Evolutionary conservation across 78 protist genomes (phyloP), one percentile per base, ranked within the genome.

Genomic region (Tieghemostelium lacteum): DNA sequence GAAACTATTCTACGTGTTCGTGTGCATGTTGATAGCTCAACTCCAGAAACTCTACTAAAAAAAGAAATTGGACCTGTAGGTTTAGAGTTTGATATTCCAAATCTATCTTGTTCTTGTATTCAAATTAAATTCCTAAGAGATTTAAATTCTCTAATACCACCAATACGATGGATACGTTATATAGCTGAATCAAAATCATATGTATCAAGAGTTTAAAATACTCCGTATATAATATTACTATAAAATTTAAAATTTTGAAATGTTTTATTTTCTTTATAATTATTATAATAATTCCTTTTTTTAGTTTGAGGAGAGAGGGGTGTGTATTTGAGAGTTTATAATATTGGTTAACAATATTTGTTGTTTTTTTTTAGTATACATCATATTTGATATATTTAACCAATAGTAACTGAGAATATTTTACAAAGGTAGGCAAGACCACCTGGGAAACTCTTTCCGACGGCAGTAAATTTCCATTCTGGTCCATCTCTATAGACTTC

Each of bases 11-110:
- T 93, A 24, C 58, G 95, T 34, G 22, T 70, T 55, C 10, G 17
- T n/a, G 24, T 93, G 12, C 55, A 40, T 16, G 50, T 75, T 29
- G 86, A 73, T 36, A 26, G 33, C n/a, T 17, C 87, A 2, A 26
- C 65, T 0, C 40, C 76, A 7, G 78, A 72, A 1, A 50, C 2
- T 63, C 6, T 2, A 29, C 24, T 45, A 0, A 37, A 80, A 29
- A 88, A 94, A 72, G 95, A 94, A 67, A 92, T 96, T 73, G 98
- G 98, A 12, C 97, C 98, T 4, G 85, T 96, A 28, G 62, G 93
- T 34, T 39, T 96, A 58, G 55, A 61, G 19, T 96, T 96, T 40
- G 97, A 94, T 49, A 92, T 96, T 26, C 98, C 98, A 1, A 42
- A 55, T 85, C 92, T 73, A 65, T 92, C 61, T 54, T 73, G 87